Conservation (phyloP, 192 early-diverging fungal species). For the Cladochytrium replicatum region DNA sequence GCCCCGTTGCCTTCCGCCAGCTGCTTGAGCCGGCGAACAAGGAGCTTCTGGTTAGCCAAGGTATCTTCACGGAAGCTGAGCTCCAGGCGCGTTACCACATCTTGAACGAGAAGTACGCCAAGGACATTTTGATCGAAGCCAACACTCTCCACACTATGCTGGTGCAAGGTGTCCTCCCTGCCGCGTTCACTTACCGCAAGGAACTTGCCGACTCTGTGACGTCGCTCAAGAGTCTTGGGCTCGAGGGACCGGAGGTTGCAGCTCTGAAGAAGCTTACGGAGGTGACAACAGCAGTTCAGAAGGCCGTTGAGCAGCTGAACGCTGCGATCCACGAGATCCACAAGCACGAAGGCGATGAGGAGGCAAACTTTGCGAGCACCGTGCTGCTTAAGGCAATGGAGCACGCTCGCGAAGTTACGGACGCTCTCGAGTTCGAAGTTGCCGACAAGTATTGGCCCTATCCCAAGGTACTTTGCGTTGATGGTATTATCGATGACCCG, state of each 20-base stretch:
- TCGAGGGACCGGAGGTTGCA: slow-evolving; percentile 59
- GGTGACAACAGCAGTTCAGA: slow-evolving; percentile 47
- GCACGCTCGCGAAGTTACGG: slow-evolving; percentile 53
- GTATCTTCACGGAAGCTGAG: slow-evolving; percentile 81
- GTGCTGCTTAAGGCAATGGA: slow-evolving; percentile 64
- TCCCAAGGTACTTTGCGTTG: too few species aligned
- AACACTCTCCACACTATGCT: slow-evolving; percentile 78
- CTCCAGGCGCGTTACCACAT: slow-evolving; percentile 91
- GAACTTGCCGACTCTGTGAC: slow-evolving; percentile 72
- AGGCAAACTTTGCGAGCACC: slow-evolving; percentile 54
- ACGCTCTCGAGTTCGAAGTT: slow-evolving; percentile 66
- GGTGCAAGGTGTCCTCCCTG: slow-evolving; percentile 77
- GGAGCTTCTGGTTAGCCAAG: slow-evolving; percentile 65
- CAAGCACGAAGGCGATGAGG: slow-evolving; percentile 40
- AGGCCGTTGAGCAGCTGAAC: slow-evolving; percentile 42
- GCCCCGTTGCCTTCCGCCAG: slow-evolving; percentile 82
- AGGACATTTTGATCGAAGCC: slow-evolving; percentile 91
- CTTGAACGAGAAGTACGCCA: slow-evolving; percentile 92
- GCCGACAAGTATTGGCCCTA: slow-evolving; percentile 93
- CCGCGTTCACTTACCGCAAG: slow-evolving; percentile 80
- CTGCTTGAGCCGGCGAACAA: slow-evolving; percentile 60
- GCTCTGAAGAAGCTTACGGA: slow-evolving; percentile 60
- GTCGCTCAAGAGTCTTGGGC: slow-evolving; percentile 48
- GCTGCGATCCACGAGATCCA: slow-evolving; percentile 48
- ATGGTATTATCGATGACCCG: too few species aligned